A percentile compares a stretch with the other conserved stretches of the same genome.
Conservation (phyloP, 495 filamentous ascomycete genomes). For the Podospora didyma region DNA sequence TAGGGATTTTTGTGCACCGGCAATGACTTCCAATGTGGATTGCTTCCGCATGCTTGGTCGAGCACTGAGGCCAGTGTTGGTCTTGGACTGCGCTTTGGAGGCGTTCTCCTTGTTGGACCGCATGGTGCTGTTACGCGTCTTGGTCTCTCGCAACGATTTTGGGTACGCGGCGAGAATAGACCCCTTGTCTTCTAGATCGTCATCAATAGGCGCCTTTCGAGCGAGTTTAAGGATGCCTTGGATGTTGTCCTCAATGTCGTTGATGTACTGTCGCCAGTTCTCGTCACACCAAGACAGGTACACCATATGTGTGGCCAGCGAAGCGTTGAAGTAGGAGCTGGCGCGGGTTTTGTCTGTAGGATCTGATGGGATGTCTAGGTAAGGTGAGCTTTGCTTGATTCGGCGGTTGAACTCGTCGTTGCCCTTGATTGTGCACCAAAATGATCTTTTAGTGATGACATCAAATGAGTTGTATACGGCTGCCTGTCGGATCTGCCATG, state of each 20-base stretch:
- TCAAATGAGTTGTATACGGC: slow-evolving; percentile 42
- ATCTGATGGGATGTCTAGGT: slow-evolving; percentile 4
- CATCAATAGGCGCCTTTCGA: slow-evolving; percentile 3
- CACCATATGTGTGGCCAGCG: slow-evolving; percentile 34
- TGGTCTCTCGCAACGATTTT: not conserved
- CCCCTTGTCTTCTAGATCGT: not conserved
- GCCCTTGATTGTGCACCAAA: slow-evolving; percentile 43
- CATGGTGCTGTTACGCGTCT: slow-evolving; percentile 4
- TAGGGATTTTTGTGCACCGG: not conserved
- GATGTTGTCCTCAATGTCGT: slow-evolving; percentile 29
- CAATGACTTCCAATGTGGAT: not conserved
- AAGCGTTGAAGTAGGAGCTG: slow-evolving; percentile 21
- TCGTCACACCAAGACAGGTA: slow-evolving; percentile 42
- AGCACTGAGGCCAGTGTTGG: not conserved
- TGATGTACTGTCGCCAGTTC: slow-evolving; percentile 45
- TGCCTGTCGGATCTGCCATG: slow-evolving; percentile 41
- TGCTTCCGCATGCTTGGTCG: not conserved
- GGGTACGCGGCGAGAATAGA: not conserved
- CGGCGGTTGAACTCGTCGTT: slow-evolving; percentile 32
- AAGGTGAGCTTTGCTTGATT: slow-evolving; percentile 20
- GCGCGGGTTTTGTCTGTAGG: slow-evolving; percentile 2
- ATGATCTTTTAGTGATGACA: slow-evolving; percentile 24
- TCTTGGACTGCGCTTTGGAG: not conserved
- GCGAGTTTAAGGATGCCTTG: slow-evolving; percentile 9
- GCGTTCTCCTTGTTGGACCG: not conserved